Evolutionary conservation across 805 yeast genomes (phyloP).

Genomic region (Scheffersomyces coipomensis): DNA sequence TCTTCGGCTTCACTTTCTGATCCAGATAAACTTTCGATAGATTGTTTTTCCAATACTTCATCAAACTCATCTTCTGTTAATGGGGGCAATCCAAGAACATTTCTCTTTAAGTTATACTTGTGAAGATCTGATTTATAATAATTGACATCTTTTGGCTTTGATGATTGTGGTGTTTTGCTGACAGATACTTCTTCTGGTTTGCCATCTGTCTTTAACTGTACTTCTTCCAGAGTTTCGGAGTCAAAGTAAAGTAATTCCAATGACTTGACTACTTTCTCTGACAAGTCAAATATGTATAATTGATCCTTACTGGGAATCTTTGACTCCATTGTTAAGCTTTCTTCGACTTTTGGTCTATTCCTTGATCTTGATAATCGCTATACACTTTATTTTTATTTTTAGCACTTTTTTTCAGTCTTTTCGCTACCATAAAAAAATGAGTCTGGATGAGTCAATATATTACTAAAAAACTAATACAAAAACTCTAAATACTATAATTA

Average conservation of each 20-base stretch:
- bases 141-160: conserved; percentile 3
- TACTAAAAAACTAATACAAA: too few relatives aligned
- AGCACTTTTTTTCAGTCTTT: too few relatives aligned
- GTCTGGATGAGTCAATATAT: too few relatives aligned
- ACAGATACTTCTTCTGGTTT: neutral
- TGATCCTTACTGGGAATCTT: conserved; percentile 19
- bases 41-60: conserved; percentile 45
- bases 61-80: conserved; percentile 62
- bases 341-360: too few relatives aligned
- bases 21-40: conserved; percentile 60
- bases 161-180: neutral
- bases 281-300: conserved; percentile 49
- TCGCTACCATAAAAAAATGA: too few relatives aligned
- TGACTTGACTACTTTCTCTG: conserved; percentile 39
- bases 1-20: conserved; percentile 36
- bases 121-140: conserved; percentile 63
- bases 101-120: conserved; percentile 57
- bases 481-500: too few relatives aligned
- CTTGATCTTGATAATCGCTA: too few relatives aligned
- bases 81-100: conserved; percentile 41
- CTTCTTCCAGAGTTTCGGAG: conserved; percentile 38
- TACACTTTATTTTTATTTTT: too few relatives aligned
- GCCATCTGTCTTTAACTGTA: neutral
- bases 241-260: conserved; percentile 58
- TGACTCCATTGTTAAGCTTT: neutral